A percentile compares a stretch with the other conserved stretches of the same genome.
phyloP scores from a whole-genome alignment of 169 alveolate genomes.

The Plasmodium knowlesi region DNA sequence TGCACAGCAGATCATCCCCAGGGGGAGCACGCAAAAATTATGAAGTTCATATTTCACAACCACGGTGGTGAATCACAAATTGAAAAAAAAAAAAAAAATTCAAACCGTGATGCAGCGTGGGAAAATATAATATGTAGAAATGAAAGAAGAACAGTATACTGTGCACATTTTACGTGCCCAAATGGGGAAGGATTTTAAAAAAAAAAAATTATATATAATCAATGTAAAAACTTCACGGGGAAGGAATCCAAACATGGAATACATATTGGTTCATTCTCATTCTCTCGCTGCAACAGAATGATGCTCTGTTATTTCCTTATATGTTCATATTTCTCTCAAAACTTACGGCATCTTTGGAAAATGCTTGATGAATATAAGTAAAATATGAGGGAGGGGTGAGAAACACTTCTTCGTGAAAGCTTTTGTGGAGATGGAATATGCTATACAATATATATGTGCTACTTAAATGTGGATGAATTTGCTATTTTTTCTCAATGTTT shows the following conservation, averaged over 20 bases:
- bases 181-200: background rate
- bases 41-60: background rate
- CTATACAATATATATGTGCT: background rate
- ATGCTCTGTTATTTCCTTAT: background rate
- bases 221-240: background rate
- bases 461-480: background rate
- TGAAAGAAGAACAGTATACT: background rate
- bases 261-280: background rate
- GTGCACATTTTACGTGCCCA: background rate
- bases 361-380: background rate
- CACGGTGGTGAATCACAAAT: background rate
- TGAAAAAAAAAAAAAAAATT: background rate
- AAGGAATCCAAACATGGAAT: background rate
- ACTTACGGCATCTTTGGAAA: conserved; percentile 26
- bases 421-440: background rate
- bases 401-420: background rate
- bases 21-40: background rate
- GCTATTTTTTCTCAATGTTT: background rate
- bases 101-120: background rate
- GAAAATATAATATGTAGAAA: background rate
- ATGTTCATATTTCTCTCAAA: background rate
- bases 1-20: background rate
- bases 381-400: background rate
- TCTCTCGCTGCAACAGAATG: background rate
- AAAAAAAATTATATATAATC: background rate